Evolutionary conservation across 371 early-diverging fungal genomes (phyloP).

Genomic region (Polyrhizophydium stewartii): DNA sequence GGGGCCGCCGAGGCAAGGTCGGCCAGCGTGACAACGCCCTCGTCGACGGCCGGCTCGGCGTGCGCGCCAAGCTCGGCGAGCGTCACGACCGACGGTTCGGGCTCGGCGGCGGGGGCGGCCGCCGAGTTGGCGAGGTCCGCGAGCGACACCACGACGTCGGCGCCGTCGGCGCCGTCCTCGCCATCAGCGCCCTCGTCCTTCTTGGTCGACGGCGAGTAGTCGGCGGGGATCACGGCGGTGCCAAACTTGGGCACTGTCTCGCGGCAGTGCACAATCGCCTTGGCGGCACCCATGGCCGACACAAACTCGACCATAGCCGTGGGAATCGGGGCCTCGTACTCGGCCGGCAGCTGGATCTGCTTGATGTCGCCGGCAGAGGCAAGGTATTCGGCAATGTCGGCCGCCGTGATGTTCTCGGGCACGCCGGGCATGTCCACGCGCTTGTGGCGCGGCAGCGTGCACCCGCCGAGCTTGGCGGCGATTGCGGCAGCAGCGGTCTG

Average conservation of each 20-base stretch:
- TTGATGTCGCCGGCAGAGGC: constrained; percentile 21
- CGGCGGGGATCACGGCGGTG: constrained; percentile 3
- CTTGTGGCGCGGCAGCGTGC: constrained; percentile 24
- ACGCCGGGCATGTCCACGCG: constrained; percentile 13
- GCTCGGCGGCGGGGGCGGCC: background rate
- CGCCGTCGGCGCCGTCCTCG: no score
- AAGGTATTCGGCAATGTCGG: constrained; percentile 10
- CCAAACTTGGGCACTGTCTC: background rate
- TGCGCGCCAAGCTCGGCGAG: background rate
- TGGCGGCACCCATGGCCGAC: constrained; percentile 26
- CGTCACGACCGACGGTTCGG: background rate
- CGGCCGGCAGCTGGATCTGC: constrained; percentile 3
- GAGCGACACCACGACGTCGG: background rate
- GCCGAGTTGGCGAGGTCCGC: background rate
- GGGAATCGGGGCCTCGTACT: background rate
- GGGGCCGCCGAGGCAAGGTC: background rate
- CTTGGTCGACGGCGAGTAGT: constrained; percentile 16
- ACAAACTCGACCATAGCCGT: constrained; percentile 26
- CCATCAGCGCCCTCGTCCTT: background rate
- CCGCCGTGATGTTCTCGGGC: constrained; percentile 4
- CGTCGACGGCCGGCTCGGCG: background rate
- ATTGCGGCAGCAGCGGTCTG: constrained; percentile 5
- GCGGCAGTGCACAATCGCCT: constrained; percentile 12
- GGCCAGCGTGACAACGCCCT: background rate
- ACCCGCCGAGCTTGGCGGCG: constrained; percentile 1